Evolutionary conservation across 2,329 filamentous ascomycete species (phyloP), one percentile per base, ranked within the genome.

Genomic region (Colletotrichum sansevieriae): DNA sequence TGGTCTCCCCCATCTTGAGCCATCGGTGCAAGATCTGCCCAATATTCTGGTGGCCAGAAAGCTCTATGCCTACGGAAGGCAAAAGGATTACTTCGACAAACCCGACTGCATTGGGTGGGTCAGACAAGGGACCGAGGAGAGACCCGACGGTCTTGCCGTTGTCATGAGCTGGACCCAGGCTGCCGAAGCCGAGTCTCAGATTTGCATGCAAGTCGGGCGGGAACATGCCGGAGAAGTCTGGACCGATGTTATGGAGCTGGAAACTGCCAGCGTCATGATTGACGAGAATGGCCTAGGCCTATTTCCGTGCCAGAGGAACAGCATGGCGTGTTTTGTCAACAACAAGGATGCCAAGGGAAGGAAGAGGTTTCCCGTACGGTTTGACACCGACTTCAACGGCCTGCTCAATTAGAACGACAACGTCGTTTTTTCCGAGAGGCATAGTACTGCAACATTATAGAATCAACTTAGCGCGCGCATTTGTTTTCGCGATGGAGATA

Each of bases 71-170:
- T 37, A 69, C 3, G 66, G 66, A 2, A 55, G 52, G 55, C 66
- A 69, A 37, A 18, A 56, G 1, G 66, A 69, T 25, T 66, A 69
- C 37, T 69, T 66, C 11, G 63, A 69, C 35, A 35, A 37, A 10
- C 37, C 29, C 1, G 62, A 66, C 7, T 66, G 66, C 49, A 49
- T 69, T 41, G 66, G 66, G 3, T 69, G 66, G 66, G 49, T 69
- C 8, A 46, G 66, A 0, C 66, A 56, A 10, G 66, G 66, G 15
- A 51, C 41, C 3, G 49, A 66, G n/a, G 66, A 69, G 4, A 20
- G 22, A 8, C 66, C 62, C 4, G 49, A 65, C 11, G 66, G 66
- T 3, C 49, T 65, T 41, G 66, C 62, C 0, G 55, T 66, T 3
- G 41, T 66, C 9, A 69, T 69, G 62, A 65, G 33, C 37, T 69